Conservation (phyloP, 2,329 filamentous ascomycete species). For the Colletotrichum sp. region DNA sequence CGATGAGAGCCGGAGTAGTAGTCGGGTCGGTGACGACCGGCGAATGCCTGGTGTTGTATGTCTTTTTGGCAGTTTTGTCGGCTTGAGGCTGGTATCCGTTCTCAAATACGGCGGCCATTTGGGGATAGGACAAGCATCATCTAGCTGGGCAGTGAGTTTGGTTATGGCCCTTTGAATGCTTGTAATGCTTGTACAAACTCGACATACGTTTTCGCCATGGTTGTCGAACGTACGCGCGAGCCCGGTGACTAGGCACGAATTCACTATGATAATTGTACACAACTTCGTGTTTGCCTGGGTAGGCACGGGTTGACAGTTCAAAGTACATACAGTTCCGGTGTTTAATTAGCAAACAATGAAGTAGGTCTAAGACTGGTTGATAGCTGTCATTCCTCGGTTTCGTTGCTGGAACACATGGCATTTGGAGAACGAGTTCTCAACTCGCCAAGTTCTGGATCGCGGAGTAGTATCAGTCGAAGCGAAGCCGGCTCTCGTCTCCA, state of each 20-base stretch:
- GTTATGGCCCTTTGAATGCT: not conserved
- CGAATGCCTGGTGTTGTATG: not conserved
- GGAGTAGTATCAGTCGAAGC: not conserved
- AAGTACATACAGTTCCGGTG: not conserved
- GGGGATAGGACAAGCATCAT: not conserved
- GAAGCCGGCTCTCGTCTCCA: not conserved
- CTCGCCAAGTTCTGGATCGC: not conserved
- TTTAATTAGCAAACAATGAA: not conserved
- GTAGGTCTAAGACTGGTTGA: not conserved
- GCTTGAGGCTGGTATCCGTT: not conserved
- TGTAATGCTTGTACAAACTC: not conserved
- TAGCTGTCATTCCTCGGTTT: not conserved
- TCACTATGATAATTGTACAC: not conserved
- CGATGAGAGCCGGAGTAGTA: not conserved
- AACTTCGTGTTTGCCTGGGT: not conserved
- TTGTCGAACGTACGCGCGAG: not conserved
- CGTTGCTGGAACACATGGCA: not conserved
- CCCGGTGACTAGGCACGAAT: not conserved
- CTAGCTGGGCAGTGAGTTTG: not conserved
- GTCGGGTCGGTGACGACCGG: not conserved
- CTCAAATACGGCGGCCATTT: not conserved
- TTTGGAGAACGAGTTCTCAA: not conserved
- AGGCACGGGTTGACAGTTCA: not conserved
- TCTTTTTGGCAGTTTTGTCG: not conserved
- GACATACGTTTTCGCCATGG: not conserved